Percentiles rank a stretch among this genome's conserved stretches.
Evolutionary conservation across 2,329 filamentous ascomycete species (phyloP).

Genomic region (Calonectria hawksworthii): DNA sequence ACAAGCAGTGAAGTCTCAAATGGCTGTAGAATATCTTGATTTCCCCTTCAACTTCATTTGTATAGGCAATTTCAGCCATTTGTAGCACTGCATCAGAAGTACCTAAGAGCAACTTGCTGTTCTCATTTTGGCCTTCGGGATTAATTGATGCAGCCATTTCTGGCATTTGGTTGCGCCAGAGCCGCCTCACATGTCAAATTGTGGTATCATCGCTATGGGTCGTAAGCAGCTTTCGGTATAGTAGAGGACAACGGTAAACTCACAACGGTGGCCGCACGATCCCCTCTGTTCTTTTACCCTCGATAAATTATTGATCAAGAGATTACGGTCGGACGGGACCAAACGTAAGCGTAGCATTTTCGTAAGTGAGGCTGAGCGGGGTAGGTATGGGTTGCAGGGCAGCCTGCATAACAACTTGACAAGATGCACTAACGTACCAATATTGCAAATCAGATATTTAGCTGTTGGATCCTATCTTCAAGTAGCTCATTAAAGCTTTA

Average conservation of each 20-base stretch:
- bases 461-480: too few relatives aligned
- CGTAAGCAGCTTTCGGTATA: background rate
- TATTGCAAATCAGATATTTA: too few relatives aligned
- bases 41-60: background rate
- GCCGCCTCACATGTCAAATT: background rate
- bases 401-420: too few relatives aligned
- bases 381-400: too few relatives aligned
- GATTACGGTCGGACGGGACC: too few relatives aligned
- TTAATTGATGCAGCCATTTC: background rate
- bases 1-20: background rate
- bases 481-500: too few relatives aligned
- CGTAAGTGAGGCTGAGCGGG: too few relatives aligned
- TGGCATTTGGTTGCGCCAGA: background rate
- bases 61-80: background rate
- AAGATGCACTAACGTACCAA: too few relatives aligned
- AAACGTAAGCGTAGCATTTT: too few relatives aligned
- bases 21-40: background rate
- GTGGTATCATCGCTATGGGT: background rate
- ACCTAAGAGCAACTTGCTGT: background rate
- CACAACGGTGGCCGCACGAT: too few relatives aligned
- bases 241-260: too few relatives aligned
- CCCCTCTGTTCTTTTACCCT: too few relatives aligned
- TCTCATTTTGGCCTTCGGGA: background rate
- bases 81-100: background rate
- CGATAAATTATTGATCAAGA: background rate